Evolutionary conservation across 1,284 basidiomycete genomes (phyloP), one percentile per base, ranked within the genome.

Genomic region (Inonotus hispidus): DNA sequence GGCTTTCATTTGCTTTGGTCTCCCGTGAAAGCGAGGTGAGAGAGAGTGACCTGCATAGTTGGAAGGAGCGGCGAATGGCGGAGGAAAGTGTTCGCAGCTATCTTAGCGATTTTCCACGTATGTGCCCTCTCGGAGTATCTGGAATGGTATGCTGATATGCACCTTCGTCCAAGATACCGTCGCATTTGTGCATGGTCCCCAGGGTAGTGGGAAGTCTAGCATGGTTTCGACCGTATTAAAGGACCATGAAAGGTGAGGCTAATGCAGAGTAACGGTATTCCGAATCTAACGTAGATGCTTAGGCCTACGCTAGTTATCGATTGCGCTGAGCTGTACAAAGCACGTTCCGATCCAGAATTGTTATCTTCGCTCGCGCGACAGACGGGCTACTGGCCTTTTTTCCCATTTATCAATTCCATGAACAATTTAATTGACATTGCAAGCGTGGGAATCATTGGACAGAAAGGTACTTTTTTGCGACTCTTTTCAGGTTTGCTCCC

Each of bases 361-460:
- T 78, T 98, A 14, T 77, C 77, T 14, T 77, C 79, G 1, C 75
- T 98, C 3, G 92, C 94, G 0, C 75, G 74, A 11, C 90, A 97
- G 72, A 94, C 92, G 0, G 93, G 94, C 56, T 97, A 96, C 72
- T 89, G 87, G 80, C 95, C 95, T 1, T 80, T 93, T 5, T 98
- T 98, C 74, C 88, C 88, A 3, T 93, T 95, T 78, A 75, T 97
- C 59, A 89, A 89, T 68, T 93, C 90, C 0, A 73, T 96, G 68
- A 93, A 88, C 71, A 90, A 84, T 64, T 74, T 98, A 60, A 86
- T 98, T 63, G 96, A 99, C 70, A 80, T 99, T n/a, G 95, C 93
- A 0, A 89, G 90, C 59, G 84, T 95, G 39, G 95, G 95, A 6
- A 71, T 99, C 23, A 98, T 98, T 67, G 96, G 96, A 1, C 94